Evolutionary conservation across 805 yeast species (phyloP).

Genomic region (Lachancea meyersii): DNA sequence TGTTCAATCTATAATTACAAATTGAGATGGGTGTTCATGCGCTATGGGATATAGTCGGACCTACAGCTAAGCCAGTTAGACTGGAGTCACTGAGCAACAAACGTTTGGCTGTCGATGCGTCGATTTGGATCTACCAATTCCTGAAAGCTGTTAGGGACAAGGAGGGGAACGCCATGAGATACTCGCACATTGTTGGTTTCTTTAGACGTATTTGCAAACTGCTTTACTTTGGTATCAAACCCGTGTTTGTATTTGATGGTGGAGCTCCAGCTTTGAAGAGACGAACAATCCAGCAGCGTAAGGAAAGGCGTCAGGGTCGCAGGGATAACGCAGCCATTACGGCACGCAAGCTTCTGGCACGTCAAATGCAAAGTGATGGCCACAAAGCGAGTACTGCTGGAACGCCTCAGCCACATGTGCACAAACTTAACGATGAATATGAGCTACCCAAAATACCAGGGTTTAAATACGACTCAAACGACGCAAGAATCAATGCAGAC

Average conservation of each 20-base stretch:
- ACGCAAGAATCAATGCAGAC: slow-evolving; percentile 67
- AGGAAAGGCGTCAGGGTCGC: slow-evolving; percentile 68
- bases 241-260: slow-evolving; percentile 93
- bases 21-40: slow-evolving; percentile 97
- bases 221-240: slow-evolving; percentile 76
- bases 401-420: slow-evolving; percentile 26
- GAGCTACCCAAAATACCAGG: slow-evolving; percentile 69
- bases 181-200: slow-evolving; percentile 91
- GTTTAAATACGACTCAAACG: slow-evolving; percentile 48
- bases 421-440: slow-evolving; percentile 64
- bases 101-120: slow-evolving; percentile 90
- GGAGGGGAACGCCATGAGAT: slow-evolving; percentile 69
- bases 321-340: slow-evolving; percentile 63
- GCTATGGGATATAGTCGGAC: slow-evolving; percentile 86
- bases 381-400: not conserved
- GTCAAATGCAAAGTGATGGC: slow-evolving; percentile 56
- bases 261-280: slow-evolving; percentile 83
- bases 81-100: slow-evolving; percentile 77
- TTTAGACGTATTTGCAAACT: slow-evolving; percentile 89
- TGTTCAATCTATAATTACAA: too few relatives aligned
- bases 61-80: slow-evolving; percentile 84
- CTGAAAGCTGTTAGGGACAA: slow-evolving; percentile 87
- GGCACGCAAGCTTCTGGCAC: slow-evolving; percentile 73
- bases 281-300: slow-evolving; percentile 67
- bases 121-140: slow-evolving; percentile 97